Percentiles rank a stretch among this genome's conserved stretches.
Evolutionary conservation across 1,139 yeast genomes (phyloP).

Genomic region (Candida freyschussii): DNA sequence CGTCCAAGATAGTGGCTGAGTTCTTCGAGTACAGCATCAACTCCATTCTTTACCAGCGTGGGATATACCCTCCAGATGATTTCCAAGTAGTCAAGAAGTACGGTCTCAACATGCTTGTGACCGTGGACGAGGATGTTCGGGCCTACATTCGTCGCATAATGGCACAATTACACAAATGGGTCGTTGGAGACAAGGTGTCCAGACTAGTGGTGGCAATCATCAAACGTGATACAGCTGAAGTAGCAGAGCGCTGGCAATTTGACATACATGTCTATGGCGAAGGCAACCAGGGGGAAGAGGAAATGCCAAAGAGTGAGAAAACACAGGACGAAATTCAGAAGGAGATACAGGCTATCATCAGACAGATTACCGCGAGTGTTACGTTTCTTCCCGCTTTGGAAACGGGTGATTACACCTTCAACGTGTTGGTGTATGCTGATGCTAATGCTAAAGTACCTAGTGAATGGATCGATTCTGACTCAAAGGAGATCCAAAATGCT

Average conservation of each 20-base stretch:
- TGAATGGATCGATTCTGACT: slow-evolving; percentile 85
- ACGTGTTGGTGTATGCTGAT: slow-evolving; percentile 78
- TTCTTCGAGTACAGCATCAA: slow-evolving; percentile 79
- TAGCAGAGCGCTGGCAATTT: slow-evolving; percentile 86
- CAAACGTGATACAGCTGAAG: slow-evolving; percentile 60
- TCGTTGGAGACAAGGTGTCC: slow-evolving; percentile 63
- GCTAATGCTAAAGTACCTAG: slow-evolving; percentile 66
- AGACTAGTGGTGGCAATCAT: slow-evolving; percentile 69
- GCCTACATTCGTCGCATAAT: slow-evolving; percentile 64
- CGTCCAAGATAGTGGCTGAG: slow-evolving; percentile 74
- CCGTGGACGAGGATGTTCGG: slow-evolving; percentile 74
- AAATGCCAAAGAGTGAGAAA: slow-evolving; percentile 26
- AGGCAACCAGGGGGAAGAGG: slow-evolving; percentile 7
- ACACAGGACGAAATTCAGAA: slow-evolving; percentile 51
- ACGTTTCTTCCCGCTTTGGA: slow-evolving; percentile 75
- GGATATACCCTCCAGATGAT: slow-evolving; percentile 87
- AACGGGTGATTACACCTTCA: slow-evolving; percentile 71
- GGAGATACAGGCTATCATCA: slow-evolving; percentile 78
- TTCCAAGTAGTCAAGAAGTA: slow-evolving; percentile 76
- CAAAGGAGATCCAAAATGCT: slow-evolving; percentile 50
- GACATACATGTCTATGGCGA: slow-evolving; percentile 44
- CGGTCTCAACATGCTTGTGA: slow-evolving; percentile 69
- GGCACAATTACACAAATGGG: slow-evolving; percentile 79
- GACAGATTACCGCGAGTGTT: slow-evolving; percentile 87
- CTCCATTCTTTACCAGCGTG: slow-evolving; percentile 81